Evolutionary conservation across 176 grass and related monocot genomes (phyloP).

Genomic region (Aegilops tauschii): DNA sequence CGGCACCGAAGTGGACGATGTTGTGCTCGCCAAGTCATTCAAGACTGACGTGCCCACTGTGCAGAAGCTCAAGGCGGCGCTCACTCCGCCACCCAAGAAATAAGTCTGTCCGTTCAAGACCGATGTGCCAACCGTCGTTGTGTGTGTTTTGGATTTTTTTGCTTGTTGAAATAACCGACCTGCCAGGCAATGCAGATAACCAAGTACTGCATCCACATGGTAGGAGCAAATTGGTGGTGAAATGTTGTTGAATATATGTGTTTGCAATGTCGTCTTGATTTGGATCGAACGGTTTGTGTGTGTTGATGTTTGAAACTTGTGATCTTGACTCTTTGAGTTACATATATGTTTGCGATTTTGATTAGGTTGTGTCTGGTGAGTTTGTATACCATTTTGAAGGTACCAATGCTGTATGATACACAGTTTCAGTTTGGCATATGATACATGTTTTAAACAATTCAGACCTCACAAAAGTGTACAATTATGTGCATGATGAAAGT

Average conservation of each 20-base stretch:
- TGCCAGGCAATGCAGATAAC: not conserved
- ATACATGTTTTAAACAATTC: no score
- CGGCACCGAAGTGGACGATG: slow-evolving; percentile 15
- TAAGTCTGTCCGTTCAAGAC: no score
- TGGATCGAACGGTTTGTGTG: not conserved
- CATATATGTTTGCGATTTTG: no score
- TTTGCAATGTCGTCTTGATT: not conserved
- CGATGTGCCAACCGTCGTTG: no score
- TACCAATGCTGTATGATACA: no score
- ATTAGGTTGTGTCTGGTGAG: no score
- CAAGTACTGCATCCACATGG: not conserved
- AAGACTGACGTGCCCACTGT: slow-evolving; percentile 26
- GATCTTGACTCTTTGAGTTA: no score
- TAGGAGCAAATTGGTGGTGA: not conserved
- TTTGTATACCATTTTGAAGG: no score
- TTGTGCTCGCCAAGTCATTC: slow-evolving; percentile 30
- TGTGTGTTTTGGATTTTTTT: not conserved
- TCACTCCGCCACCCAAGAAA: not conserved
- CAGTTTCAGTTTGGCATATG: no score
- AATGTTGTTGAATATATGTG: not conserved
- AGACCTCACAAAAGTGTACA: no score
- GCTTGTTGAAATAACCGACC: not conserved
- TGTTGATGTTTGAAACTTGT: not conserved
- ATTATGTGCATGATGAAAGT: no score
- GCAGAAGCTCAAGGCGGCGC: slow-evolving; percentile 10